These are phyloP conservation scores for Psilocybe subaeruginosa DNA, from an alignment of 768 basidiomycete species.

Conservation along the genomic window DNA sequence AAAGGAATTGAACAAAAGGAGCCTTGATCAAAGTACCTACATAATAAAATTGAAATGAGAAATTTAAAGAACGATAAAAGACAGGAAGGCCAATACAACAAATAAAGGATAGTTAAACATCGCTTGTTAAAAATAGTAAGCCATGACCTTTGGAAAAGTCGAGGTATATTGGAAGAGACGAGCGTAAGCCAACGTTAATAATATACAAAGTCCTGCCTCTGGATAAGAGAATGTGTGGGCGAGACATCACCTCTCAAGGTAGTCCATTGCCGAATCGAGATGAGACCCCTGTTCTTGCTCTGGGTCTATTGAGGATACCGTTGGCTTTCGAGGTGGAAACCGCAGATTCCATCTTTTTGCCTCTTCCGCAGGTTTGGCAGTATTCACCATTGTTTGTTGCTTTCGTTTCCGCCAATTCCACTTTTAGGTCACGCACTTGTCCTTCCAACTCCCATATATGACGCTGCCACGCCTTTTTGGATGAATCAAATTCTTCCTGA, in stretches of 20 bases:
- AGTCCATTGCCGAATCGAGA: conserved; percentile 64
- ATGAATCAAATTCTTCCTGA: conserved; percentile 60
- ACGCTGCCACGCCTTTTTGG: conserved; percentile 69
- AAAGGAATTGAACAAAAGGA: not conserved
- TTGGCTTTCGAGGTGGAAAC: conserved; percentile 21
- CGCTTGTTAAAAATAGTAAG: conserved; percentile 16
- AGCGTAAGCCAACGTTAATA: conserved; percentile 17
- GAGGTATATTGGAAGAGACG: conserved; percentile 19
- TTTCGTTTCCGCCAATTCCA: conserved; percentile 63
- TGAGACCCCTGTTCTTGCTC: conserved; percentile 67
- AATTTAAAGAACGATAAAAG: conserved; percentile 6
- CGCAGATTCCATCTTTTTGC: conserved; percentile 24
- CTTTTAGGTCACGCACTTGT: conserved; percentile 71
- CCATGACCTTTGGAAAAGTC: conserved; percentile 4
- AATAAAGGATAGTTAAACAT: conserved; percentile 10
- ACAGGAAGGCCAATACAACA: conserved; percentile 11
- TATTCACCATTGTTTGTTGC: conserved; percentile 31
- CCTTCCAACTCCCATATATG: conserved; percentile 78
- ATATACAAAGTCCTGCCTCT: conserved; percentile 13
- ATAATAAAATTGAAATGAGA: conserved; percentile 1
- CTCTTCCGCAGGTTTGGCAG: conserved; percentile 68
- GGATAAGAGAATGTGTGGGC: not conserved
- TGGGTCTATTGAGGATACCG: conserved; percentile 63
- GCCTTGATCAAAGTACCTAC: not conserved
- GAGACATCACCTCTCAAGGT: conserved; percentile 26